phyloP scores from a whole-genome alignment of 768 basidiomycete genomes.

The Phylloporus scabripes region DNA sequence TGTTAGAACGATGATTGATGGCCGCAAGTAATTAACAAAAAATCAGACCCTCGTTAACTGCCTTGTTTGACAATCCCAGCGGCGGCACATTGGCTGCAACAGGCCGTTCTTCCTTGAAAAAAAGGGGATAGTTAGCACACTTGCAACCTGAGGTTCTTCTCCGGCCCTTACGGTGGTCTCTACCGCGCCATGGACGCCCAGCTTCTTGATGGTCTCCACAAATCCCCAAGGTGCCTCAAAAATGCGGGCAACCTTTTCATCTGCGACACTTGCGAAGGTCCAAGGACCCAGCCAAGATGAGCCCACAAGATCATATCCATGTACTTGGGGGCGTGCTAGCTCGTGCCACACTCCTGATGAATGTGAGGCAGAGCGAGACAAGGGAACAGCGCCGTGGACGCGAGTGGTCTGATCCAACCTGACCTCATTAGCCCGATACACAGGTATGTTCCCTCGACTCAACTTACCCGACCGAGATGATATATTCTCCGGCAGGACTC shows the following conservation, averaged over 20 bases:
- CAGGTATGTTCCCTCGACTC: neutral
- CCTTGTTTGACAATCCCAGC: constrained; percentile 91
- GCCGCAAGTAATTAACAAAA: neutral
- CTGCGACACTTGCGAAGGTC: constrained; percentile 85
- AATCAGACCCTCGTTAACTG: constrained; percentile 57
- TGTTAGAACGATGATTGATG: neutral
- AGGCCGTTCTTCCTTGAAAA: constrained; percentile 53
- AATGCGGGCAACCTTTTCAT: constrained; percentile 92
- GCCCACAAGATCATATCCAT: constrained; percentile 90
- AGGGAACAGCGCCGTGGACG: constrained; percentile 61
- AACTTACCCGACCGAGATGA: constrained; percentile 78
- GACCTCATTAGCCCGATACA: constrained; percentile 3
- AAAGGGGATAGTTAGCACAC: constrained; percentile 5
- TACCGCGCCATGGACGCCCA: constrained; percentile 43
- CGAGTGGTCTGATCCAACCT: constrained; percentile 92
- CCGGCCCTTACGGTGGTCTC: constrained; percentile 43
- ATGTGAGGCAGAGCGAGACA: constrained; percentile 3
- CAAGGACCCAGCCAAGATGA: constrained; percentile 70
- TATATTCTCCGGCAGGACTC: constrained; percentile 82
- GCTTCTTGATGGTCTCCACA: constrained; percentile 52
- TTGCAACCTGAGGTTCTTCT: neutral
- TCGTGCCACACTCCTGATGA: constrained; percentile 65
- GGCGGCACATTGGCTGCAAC: constrained; percentile 87
- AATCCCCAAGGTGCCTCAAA: constrained; percentile 90
- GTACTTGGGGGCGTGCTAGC: constrained; percentile 87